Evolutionary conservation across 139 green algal species (phyloP), one percentile per base, ranked within the genome.

Genomic region (Trebouxia sp.): DNA sequence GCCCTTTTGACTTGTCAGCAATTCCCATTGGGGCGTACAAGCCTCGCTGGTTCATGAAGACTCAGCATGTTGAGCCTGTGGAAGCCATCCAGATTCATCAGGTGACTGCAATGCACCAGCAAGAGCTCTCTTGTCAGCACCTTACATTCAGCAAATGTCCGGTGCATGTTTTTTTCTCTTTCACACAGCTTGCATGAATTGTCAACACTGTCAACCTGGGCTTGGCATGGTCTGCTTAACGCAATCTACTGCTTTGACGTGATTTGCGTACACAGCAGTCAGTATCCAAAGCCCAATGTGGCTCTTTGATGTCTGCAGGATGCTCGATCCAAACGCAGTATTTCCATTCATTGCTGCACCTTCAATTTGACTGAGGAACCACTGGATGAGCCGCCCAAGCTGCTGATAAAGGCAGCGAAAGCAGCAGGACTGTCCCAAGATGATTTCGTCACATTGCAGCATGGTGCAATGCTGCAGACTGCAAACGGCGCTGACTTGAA

Each of bases 1-100:
- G 88, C 0, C 90, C 90, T 28, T 91, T 96, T 80, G 92, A 96
- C 83, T 55, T 89, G 45, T 78, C 82, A 1, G 84, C 82, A 32
- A 89, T 92, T 30, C 85, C 81, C 20, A 83, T 85, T 15, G 78
- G 81, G 6, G 81, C 85, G 4, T 85, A 85, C 17, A 37, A 69
- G 10, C 85, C 82, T 0, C 66, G 47, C 8, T 65, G 53, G 75
- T 91, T 92, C 83, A 88, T 92, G 89, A 39, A 47, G 48, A 70
- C 85, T 38, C 86, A 93, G 86, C 93, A 97, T 80, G 62, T 90
- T 30, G 47, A 90, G 48, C 83, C 91, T 0, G 86, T 83, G 28
- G 92, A 97, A 80, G 92, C 88, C 24, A 87, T 97, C n/a, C 70
- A 83, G 65, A 83, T 95, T 0, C 89, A 94, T 74, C n/a, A 66